phyloP scores from a whole-genome alignment of 2,329 filamentous ascomycete genomes.

The Cordyceps pruinosa region DNA sequence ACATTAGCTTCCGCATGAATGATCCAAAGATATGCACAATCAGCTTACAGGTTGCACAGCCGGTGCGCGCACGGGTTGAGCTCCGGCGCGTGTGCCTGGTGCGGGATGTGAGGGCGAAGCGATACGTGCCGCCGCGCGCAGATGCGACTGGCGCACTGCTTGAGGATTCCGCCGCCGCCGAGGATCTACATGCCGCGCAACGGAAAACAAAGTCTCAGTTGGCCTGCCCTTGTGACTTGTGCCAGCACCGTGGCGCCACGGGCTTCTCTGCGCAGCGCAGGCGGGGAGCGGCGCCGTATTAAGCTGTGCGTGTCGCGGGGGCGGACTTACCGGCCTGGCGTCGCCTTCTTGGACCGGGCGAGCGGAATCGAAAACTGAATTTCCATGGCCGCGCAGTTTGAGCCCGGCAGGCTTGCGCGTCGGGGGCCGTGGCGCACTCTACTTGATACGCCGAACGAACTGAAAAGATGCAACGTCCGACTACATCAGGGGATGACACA shows the following conservation, averaged over 20 bases:
- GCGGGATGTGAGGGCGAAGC: slow-evolving; percentile 32
- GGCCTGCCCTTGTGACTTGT: neutral
- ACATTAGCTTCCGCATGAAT: neutral
- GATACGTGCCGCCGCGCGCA: slow-evolving; percentile 25
- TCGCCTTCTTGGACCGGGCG: slow-evolving; percentile 9
- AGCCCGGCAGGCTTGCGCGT: neutral
- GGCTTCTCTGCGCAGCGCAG: neutral
- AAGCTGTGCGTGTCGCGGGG: neutral
- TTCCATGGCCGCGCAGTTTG: slow-evolving; percentile 23
- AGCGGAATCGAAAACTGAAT: slow-evolving; percentile 27
- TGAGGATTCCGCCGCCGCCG: neutral
- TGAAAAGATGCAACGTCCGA: neutral
- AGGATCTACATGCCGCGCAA: neutral
- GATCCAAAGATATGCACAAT: neutral
- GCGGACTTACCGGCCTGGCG: slow-evolving; percentile 10
- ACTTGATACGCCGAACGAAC: neutral
- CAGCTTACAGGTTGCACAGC: slow-evolving; percentile 30
- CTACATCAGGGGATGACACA: neutral
- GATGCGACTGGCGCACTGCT: slow-evolving; percentile 10
- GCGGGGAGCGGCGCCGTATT: neutral
- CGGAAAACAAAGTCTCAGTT: neutral
- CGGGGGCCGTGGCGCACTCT: neutral
- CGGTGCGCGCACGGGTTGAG: slow-evolving; percentile 31
- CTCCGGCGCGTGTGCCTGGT: slow-evolving; percentile 32
- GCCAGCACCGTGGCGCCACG: too few species aligned